phyloP scores from a whole-genome alignment of 805 yeast genomes.

The Wickerhamomyces ciferrii region DNA sequence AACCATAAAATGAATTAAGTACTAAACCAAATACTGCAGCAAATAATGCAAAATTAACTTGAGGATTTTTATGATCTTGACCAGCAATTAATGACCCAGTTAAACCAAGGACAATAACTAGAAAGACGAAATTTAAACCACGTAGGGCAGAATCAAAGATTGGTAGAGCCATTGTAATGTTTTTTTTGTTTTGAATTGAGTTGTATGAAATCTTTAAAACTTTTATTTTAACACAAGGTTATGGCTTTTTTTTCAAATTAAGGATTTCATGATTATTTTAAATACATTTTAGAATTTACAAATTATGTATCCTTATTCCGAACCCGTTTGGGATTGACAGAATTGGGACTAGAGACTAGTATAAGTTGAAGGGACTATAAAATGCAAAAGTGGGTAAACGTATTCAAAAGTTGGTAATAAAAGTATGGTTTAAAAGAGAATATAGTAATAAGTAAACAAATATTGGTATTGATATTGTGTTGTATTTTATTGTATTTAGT shows the following conservation, averaged over 20 bases:
- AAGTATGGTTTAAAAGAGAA: too few species aligned
- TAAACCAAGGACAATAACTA: conserved; percentile 78
- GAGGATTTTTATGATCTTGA: conserved; percentile 50
- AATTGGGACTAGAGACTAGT: too few species aligned
- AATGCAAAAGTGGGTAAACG: too few species aligned
- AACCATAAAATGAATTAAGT: conserved; percentile 75
- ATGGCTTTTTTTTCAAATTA: background rate
- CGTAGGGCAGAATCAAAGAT: conserved; percentile 76
- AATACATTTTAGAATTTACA: background rate
- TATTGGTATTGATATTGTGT: too few species aligned
- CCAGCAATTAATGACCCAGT: conserved; percentile 84
- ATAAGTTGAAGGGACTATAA: too few species aligned
- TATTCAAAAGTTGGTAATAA: too few species aligned
- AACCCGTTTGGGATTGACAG: background rate
- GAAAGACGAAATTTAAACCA: conserved; percentile 65
- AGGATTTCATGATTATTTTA: background rate
- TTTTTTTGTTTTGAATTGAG: background rate
- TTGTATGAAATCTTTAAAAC: background rate
- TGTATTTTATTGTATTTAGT: too few species aligned
- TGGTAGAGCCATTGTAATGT: conserved; percentile 45
- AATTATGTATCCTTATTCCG: background rate
- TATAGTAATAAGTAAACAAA: too few species aligned
- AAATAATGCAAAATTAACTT: conserved; percentile 86
- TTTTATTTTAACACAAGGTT: too few species aligned
- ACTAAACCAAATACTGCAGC: conserved; percentile 83